A percentile compares a stretch with the other conserved stretches of the same genome.
Evolutionary conservation across 2,329 filamentous ascomycete species (phyloP).

Genomic region (Curvularia hawaiiensis): DNA sequence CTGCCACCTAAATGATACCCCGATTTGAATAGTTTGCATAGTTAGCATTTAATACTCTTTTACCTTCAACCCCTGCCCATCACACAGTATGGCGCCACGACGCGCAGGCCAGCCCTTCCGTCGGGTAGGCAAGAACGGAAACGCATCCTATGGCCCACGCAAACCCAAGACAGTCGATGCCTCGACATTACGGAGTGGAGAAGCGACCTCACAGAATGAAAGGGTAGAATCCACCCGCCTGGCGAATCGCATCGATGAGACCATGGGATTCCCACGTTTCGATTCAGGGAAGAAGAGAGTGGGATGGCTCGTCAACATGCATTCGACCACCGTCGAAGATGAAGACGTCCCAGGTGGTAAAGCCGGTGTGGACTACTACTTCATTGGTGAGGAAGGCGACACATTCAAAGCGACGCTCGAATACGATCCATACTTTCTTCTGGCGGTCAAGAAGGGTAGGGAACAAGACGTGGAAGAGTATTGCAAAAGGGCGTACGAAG

Average conservation of each 20-base stretch:
- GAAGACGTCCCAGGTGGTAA: constrained; percentile 81
- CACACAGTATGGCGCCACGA: constrained; percentile 52
- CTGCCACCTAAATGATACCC: constrained; percentile 40
- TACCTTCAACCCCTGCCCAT: constrained; percentile 17
- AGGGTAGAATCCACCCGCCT: constrained; percentile 84
- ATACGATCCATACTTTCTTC: constrained; percentile 95
- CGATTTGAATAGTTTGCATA: constrained; percentile 30
- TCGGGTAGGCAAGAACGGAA: constrained; percentile 51
- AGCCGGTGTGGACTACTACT: constrained; percentile 95
- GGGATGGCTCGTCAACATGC: constrained; percentile 96
- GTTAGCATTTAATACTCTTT: constrained; percentile 29
- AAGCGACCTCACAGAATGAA: constrained; percentile 90
- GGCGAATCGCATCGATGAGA: constrained; percentile 89
- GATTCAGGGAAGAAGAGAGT: constrained; percentile 84
- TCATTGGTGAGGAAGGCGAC: constrained; percentile 74
- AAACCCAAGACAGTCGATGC: constrained; percentile 80
- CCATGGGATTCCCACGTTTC: constrained; percentile 90
- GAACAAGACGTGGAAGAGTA: constrained; percentile 97
- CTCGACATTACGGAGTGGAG: constrained; percentile 72
- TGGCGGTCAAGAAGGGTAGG: constrained; percentile 84
- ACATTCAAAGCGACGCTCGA: constrained; percentile 97
- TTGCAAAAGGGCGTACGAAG: constrained; percentile 78
- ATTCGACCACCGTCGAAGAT: constrained; percentile 85
- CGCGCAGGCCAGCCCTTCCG: constrained; percentile 49
- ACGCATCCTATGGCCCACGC: constrained; percentile 56